Evolutionary conservation across 331 rosid genomes (phyloP), one percentile per base, ranked within the genome.

Genomic region (Rhamnella rubrinervis): DNA sequence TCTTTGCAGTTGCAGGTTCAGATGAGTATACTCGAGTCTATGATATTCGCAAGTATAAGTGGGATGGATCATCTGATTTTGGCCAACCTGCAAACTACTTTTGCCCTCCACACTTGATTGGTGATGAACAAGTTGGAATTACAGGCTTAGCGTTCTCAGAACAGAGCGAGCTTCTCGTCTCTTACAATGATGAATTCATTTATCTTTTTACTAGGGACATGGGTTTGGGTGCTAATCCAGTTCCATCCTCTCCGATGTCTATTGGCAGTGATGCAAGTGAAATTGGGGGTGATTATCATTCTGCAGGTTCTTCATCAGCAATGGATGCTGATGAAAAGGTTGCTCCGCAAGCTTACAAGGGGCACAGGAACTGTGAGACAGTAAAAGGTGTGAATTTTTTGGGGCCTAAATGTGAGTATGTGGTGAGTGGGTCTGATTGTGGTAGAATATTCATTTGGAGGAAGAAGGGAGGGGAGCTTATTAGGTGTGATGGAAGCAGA

Each of bases 141-240:
- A 92, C 96, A 41, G 95, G 98, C 75, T 74, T 92, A 92, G 95
- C 92, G 66, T 92, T 85, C 78, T 92, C 96, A 58, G 98, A 92
- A 81, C 84, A 83, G 68, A 87, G 92, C 41, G 96, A 92, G 82
- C 91, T 92, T 60, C 95, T 92, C 26, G 91, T 87, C 56, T 86
- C 98, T 37, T 92, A 89, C 82, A 89, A 63, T 66, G 83, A 86
- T 28, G 96, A 92, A 82, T 31, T 1, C 40, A 92, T 92, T 51
- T 92, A 89, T 76, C 95, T 92, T 70, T 92, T 92, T 56, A 86
- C 87, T 12, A 84, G 76, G 73, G 89, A 89, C 64, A 89, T 89
- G 92, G 96, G 96, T 60, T 76, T 87, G 79, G 98, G 95, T 66
- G 71, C 79, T 41, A 82, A 84, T 71, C 86, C 79, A 67, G 47